Conservation (phyloP, 192 early-diverging fungal genomes). For the Backusella tarrabulga region DNA sequence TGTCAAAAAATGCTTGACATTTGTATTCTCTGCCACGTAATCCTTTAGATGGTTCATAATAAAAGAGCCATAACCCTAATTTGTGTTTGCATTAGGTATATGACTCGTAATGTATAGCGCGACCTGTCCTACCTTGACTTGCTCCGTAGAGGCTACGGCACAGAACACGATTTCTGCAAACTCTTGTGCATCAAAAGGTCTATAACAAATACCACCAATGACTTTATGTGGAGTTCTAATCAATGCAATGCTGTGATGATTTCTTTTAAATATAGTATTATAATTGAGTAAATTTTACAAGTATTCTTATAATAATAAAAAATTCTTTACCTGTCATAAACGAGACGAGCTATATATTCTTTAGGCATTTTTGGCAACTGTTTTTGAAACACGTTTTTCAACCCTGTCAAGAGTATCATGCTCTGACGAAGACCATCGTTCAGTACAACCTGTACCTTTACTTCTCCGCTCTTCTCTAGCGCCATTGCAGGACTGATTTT, state of each 20-base stretch:
- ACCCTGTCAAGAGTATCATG: slow-evolving; percentile 86
- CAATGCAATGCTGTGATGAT: slow-evolving; percentile 84
- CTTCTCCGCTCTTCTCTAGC: slow-evolving; percentile 63
- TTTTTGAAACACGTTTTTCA: slow-evolving; percentile 95
- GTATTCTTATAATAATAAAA: too few species aligned
- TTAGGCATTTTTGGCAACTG: slow-evolving; percentile 99
- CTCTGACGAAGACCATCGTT: slow-evolving; percentile 80
- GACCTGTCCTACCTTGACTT: slow-evolving; percentile 69
- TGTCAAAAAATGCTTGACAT: slow-evolving; percentile 86
- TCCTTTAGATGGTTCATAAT: slow-evolving; percentile 97
- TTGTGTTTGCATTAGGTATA: too few species aligned
- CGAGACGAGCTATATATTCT: slow-evolving; percentile 95
- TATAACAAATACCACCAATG: slow-evolving; percentile 92
- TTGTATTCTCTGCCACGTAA: slow-evolving; percentile 71
- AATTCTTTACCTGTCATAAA: slow-evolving; percentile 75
- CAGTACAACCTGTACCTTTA: slow-evolving; percentile 69
- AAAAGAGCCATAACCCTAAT: slow-evolving; percentile 85
- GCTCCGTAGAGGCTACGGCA: slow-evolving; percentile 84
- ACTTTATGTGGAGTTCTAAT: slow-evolving; percentile 67
- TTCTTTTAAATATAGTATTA: slow-evolving; percentile 42
- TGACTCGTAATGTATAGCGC: too few species aligned
- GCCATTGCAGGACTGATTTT: slow-evolving; percentile 59
- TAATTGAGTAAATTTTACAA: too few species aligned
- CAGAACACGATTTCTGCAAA: slow-evolving; percentile 99
- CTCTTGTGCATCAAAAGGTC: slow-evolving; percentile 79